Evolutionary conservation across 2,329 filamentous ascomycete genomes (phyloP).

Genomic region (Aspergillus jensenii): DNA sequence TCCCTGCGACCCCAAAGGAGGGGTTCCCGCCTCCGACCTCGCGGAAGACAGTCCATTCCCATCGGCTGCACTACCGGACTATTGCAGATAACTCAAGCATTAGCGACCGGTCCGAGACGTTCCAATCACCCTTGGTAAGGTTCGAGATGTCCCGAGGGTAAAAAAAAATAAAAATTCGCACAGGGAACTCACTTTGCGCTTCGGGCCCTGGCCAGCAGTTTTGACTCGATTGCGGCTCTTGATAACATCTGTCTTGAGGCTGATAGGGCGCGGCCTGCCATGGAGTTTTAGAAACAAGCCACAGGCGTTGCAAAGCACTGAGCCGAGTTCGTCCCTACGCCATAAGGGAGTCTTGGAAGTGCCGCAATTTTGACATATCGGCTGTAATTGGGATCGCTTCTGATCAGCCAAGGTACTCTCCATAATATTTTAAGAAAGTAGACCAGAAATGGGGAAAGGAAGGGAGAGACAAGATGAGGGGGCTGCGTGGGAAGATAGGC

Average conservation of each 20-base stretch:
- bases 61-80: slow-evolving; percentile 48
- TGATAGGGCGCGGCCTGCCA: slow-evolving; percentile 87
- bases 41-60: slow-evolving; percentile 60
- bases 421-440: slow-evolving; percentile 31
- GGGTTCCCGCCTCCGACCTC: slow-evolving; percentile 56
- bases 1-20: slow-evolving; percentile 57
- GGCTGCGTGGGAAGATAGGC: slow-evolving; percentile 19
- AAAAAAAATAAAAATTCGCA: slow-evolving; percentile 27
- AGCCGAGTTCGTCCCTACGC: slow-evolving; percentile 93
- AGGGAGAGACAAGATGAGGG: slow-evolving; percentile 19
- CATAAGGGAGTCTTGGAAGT: slow-evolving; percentile 96
- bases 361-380: slow-evolving; percentile 92
- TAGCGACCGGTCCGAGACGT: slow-evolving; percentile 24
- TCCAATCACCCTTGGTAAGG: slow-evolving; percentile 2
- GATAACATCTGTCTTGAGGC: slow-evolving; percentile 97
- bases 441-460: slow-evolving; percentile 14
- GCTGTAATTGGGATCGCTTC: slow-evolving; percentile 69
- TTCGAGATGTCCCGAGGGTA: slow-evolving; percentile 3
- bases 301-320: slow-evolving; percentile 97
- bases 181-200: slow-evolving; percentile 70
- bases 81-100: slow-evolving; percentile 16
- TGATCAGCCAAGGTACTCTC: slow-evolving; percentile 50
- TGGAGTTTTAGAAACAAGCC: slow-evolving; percentile 97
- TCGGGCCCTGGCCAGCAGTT: slow-evolving; percentile 73
- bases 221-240: slow-evolving; percentile 99